Base-by-base conservation (phyloP, 2,329 filamentous ascomycete species). In the Talaromyces funiculosus region DNA sequence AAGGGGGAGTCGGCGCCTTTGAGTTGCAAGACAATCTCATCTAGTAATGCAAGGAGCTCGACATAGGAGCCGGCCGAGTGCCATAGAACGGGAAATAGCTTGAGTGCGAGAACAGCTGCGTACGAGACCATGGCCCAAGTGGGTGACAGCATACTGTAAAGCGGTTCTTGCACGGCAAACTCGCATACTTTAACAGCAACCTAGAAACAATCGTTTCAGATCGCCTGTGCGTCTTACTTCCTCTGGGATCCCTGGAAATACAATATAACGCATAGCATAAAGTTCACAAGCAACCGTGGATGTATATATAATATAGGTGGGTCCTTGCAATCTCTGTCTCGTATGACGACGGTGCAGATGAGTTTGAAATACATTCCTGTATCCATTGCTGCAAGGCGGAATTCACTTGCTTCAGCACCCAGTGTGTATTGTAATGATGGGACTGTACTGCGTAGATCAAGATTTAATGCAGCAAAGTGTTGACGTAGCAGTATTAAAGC, bases 111-210 rank as follows among this genome's bases (percentile, higher is more conserved):
- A 12, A 71, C 67, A 0, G 67, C 68, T 0, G 69, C 66, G 35
- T 72, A 72, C 0, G 69, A 66, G 33, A 71, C 69, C 69, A 72
- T 72, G 0, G 69, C 69, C 70, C 70, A 72, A 0, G 68, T 72
- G 0, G 70, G 70, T n/a, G 69, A 65, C 20, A 72, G 57, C 68
- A 72, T 71, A 24, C 65, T 68, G 45, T 72, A 72, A 12, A 72
- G 40, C 20, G 68, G 65, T 31, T 71, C 69, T 5, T 68, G 61
- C 2, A 72, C 69, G 1, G 68, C 67, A 0, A 66, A 53, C 57
- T 71, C 70, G 22, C 69, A 72, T 22, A 63, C 66, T 51, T 70
- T 63, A 0, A 72, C 62, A 0, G 69, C 69, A 12, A 64, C 63
- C 40, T 69, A 60, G 14, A 72, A 71, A 47, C 69, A 72, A 51